phyloP scores from a whole-genome alignment of 2,329 filamentous ascomycete species.

The Periconia sp. region DNA sequence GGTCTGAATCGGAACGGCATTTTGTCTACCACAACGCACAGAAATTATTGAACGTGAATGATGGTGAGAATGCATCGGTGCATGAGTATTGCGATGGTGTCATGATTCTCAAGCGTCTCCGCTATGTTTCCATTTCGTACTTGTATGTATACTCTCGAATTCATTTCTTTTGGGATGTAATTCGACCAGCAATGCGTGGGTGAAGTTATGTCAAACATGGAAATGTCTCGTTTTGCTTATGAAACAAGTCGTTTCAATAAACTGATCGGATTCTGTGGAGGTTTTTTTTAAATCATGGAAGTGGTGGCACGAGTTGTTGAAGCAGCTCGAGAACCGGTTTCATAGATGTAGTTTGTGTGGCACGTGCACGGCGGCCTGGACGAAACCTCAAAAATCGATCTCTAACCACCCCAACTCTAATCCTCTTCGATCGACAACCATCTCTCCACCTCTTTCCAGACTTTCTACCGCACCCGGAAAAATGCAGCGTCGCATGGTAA shows the following conservation, averaged over 20 bases:
- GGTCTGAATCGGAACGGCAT: constrained; percentile 6
- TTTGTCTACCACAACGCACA: constrained; percentile 18
- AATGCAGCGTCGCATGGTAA: constrained; percentile 14
- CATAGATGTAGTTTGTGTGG: not conserved
- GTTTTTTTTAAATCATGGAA: too few relatives aligned
- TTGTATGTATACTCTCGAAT: not conserved
- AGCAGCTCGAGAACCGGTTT: too few relatives aligned
- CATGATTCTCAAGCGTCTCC: not conserved
- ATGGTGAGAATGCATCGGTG: too few relatives aligned
- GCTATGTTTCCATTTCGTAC: not conserved
- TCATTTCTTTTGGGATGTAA: not conserved
- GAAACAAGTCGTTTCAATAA: too few relatives aligned
- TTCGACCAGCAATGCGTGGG: not conserved
- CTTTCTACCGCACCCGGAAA: not conserved
- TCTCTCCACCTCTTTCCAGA: not conserved
- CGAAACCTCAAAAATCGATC: not conserved
- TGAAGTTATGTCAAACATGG: not conserved
- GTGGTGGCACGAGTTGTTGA: too few relatives aligned
- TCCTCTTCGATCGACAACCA: not conserved
- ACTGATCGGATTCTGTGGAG: too few relatives aligned
- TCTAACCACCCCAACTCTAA: not conserved
- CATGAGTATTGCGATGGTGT: not conserved
- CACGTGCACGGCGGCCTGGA: not conserved
- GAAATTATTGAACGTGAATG: too few relatives aligned
- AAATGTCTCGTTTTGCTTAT: too few relatives aligned